Evolutionary conservation across 176 grass and related monocot species (phyloP).

Genomic region (Typha latifolia): DNA sequence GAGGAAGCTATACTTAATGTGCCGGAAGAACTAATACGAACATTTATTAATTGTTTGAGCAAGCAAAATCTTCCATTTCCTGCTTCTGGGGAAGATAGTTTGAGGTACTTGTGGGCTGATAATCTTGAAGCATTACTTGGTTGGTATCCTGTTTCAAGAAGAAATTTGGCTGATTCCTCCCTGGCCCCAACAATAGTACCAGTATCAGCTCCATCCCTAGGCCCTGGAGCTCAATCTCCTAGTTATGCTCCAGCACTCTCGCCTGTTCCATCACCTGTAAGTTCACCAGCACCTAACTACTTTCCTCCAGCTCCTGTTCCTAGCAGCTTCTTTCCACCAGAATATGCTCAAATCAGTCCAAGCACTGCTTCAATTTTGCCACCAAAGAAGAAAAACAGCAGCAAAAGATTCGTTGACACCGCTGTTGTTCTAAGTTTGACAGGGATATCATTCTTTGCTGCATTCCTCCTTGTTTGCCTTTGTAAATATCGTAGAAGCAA

Average conservation of each 20-base stretch:
- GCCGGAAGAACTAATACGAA: neutral
- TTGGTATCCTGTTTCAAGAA: conserved; percentile 8
- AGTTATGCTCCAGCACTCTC: neutral
- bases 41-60: conserved; percentile 8
- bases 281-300: neutral
- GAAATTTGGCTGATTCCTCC: neutral
- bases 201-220: neutral
- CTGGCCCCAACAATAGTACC: neutral
- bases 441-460: conserved; percentile 16
- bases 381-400: conserved; percentile 3
- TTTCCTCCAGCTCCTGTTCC: neutral
- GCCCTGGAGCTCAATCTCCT: neutral
- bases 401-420: neutral
- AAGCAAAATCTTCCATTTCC: conserved; percentile 1
- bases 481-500: conserved; percentile 15
- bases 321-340: neutral
- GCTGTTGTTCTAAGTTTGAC: conserved; percentile 9
- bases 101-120: conserved; percentile 1
- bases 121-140: conserved; percentile 2
- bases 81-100: neutral
- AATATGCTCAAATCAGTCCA: neutral
- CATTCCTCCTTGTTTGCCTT: conserved; percentile 8
- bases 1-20: neutral
- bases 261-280: neutral
- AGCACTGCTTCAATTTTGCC: neutral